phyloP scores from a whole-genome alignment of 768 basidiomycete species.

The Cubamyces lactineus region DNA sequence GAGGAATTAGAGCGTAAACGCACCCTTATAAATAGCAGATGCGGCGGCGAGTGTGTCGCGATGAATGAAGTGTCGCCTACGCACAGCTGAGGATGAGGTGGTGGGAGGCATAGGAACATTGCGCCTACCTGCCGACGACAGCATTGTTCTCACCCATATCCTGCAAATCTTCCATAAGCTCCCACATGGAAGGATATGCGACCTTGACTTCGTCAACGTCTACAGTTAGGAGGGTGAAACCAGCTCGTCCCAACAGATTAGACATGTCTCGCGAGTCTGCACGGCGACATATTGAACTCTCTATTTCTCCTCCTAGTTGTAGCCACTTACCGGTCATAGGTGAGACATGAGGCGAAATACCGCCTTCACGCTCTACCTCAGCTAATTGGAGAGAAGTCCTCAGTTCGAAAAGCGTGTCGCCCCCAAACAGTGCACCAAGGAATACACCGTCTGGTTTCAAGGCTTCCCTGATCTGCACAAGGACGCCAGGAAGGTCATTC shows the following conservation, averaged over 20 bases:
- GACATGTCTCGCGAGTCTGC: constrained; percentile 92
- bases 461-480: constrained; percentile 85
- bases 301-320: background rate
- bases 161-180: constrained; percentile 89
- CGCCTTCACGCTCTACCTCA: constrained; percentile 91
- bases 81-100: background rate
- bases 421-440: constrained; percentile 92
- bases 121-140: constrained; percentile 72
- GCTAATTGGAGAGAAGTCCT: constrained; percentile 94
- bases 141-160: constrained; percentile 98
- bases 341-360: constrained; percentile 94
- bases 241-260: constrained; percentile 88
- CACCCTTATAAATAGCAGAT: constrained; percentile 92
- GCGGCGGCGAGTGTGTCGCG: constrained; percentile 91
- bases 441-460: constrained; percentile 93
- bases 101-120: background rate
- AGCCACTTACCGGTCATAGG: constrained; percentile 87
- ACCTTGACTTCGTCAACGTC: constrained; percentile 94
- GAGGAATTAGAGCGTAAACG: constrained; percentile 3
- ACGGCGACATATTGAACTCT: background rate
- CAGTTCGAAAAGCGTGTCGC: constrained; percentile 94
- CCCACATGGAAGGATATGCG: constrained; percentile 94
- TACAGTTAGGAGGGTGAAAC: constrained; percentile 91
- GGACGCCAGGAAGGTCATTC: constrained; percentile 89
- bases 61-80: constrained; percentile 67